These are phyloP conservation scores for Populus deltoides DNA, from an alignment of 345 rosid species.

Conservation along the genomic window DNA sequence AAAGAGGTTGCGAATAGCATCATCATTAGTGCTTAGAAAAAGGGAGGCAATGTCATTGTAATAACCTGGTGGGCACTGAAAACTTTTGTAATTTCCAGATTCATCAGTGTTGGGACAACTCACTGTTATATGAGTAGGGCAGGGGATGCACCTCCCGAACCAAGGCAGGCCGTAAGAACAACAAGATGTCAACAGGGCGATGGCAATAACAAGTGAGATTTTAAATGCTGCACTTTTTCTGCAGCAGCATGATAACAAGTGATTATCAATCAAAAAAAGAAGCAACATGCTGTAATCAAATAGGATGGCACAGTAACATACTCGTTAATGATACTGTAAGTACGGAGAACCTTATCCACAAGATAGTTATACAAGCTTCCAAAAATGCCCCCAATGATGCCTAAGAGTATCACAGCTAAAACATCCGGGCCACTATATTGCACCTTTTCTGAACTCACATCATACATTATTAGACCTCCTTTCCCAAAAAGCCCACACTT, in stretches of 20 bases:
- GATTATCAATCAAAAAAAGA: no score
- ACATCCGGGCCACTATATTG: constrained; percentile 58
- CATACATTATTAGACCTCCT: constrained; percentile 96
- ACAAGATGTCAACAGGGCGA: constrained; percentile 74
- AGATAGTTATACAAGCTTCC: constrained; percentile 82
- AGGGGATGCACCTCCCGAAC: constrained; percentile 68
- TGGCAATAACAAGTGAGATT: constrained; percentile 53
- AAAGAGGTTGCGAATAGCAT: constrained; percentile 78
- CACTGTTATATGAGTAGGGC: constrained; percentile 49
- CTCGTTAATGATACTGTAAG: constrained; percentile 75
- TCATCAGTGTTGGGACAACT: constrained; percentile 69
- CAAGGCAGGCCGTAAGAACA: constrained; percentile 85
- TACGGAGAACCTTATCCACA: constrained; percentile 85
- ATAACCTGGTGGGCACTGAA: constrained; percentile 72
- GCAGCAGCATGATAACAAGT: constrained; percentile 11
- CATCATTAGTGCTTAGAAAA: constrained; percentile 80
- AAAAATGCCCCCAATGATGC: constrained; percentile 68
- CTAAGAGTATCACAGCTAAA: constrained; percentile 69
- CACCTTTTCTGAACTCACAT: constrained; percentile 53
- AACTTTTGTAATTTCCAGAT: constrained; percentile 70
- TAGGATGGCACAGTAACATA: constrained; percentile 27
- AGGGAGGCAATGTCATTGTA: constrained; percentile 93
- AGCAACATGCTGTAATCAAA: not conserved
- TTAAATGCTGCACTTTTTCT: constrained; percentile 74
- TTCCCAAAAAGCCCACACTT: constrained; percentile 79